Evolutionary conservation across 495 filamentous ascomycete genomes (phyloP), one percentile per base, ranked within the genome.

Genomic region (Letharia columbiana): DNA sequence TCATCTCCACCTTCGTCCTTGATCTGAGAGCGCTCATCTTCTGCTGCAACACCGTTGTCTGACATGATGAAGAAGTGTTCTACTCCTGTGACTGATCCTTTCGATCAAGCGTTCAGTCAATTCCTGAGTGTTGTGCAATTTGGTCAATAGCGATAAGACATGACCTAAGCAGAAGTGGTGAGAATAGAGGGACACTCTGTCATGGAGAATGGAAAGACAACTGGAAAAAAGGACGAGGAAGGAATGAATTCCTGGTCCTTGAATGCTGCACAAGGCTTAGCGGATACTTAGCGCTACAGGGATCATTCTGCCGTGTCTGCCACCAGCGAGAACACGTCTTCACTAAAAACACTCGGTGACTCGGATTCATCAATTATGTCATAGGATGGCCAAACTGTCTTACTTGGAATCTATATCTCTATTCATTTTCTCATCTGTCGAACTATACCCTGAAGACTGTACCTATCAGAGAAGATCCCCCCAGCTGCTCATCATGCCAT

Each of bases 1-100:
- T 74, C 72, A 56, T 74, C 72, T 40, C 71, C 72, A 64, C 64
- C 72, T 44, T 74, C 72, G 47, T 71, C 72, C 56, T 67, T 68
- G 52, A 62, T 59, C 61, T 73, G 70, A 37, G 65, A 60, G 61
- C 52, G 67, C 41, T 71, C 71, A 49, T 69, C 69, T 50, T 71
- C 69, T 37, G 47, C 58, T 47, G n/a, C 59, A 42, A 58, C 64
- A 40, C 67, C 71, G 54, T 65, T 69, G 52, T 73, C 71, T n/a
- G 71, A 71, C 71, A 73, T 73, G 35, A 47, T 41, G 45, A 41
- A 50, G 20, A 52, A 42, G n/a, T 50, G n/a, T 4, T 15, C 31
- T 28, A 18, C 44, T 47, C 60, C 45, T 62, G 35, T 28, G 11
- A 28, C 52, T 35, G 47, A n/a, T 62, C 37, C 23, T 28, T 28